phyloP scores from a whole-genome alignment of 129 eudicot genomes.

The carrot (Daucus carota) region DNA sequence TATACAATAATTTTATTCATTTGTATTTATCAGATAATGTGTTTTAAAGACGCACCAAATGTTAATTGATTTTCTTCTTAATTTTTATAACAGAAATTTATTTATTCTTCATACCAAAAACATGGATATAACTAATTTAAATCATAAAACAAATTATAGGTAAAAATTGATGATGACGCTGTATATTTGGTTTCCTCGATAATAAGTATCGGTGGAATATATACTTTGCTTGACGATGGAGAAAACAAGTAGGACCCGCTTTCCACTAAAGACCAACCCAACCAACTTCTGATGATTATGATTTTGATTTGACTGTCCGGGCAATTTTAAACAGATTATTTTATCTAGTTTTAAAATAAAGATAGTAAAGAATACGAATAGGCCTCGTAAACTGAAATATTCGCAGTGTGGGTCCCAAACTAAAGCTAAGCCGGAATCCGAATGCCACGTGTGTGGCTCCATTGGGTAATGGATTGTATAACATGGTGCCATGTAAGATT shows the following conservation, averaged over 20 bases:
- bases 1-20: no score
- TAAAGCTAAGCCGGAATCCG: slow-evolving; percentile 5
- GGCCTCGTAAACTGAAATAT: slow-evolving; percentile 20
- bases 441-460: slow-evolving; percentile 18
- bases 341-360: not conserved
- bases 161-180: no score
- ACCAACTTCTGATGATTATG: not conserved
- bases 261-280: not conserved
- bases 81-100: no score
- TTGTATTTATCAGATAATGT: no score
- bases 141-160: no score
- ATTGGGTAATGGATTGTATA: no score
- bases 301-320: slow-evolving; percentile 8
- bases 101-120: no score
- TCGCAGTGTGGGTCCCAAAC: not conserved
- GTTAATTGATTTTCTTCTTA: no score
- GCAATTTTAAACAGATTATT: not conserved
- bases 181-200: no score
- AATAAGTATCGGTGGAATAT: not conserved
- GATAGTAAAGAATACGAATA: not conserved
- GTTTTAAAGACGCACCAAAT: no score
- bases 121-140: no score
- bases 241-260: slow-evolving; percentile 16
- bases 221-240: slow-evolving; percentile 23
- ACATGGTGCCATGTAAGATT: no score